phyloP scores from a whole-genome alignment of 2,329 filamentous ascomycete species.

The Stachybotrys echinatus region DNA sequence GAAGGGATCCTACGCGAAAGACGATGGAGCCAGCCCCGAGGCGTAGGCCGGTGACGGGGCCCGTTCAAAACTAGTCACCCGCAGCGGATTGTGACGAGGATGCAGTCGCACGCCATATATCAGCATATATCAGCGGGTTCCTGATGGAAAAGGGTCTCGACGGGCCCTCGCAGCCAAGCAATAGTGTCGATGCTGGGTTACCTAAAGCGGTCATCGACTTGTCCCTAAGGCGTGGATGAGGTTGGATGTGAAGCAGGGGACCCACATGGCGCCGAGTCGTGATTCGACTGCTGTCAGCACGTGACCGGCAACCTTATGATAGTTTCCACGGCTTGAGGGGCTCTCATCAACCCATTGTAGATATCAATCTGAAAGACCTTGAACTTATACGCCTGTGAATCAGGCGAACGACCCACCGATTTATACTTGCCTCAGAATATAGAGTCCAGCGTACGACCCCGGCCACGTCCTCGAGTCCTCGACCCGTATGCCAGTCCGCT shows the following conservation, averaged over 20 bases:
- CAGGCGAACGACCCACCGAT: background rate
- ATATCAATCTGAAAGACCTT: background rate
- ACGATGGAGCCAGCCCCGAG: slow-evolving; percentile 16
- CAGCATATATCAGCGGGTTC: no score
- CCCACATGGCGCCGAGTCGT: slow-evolving; percentile 9
- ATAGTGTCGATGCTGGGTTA: background rate
- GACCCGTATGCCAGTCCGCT: background rate
- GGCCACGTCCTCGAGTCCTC: background rate
- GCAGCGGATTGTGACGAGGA: no score
- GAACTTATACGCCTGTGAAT: background rate
- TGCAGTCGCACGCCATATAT: background rate
- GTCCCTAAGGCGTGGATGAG: background rate
- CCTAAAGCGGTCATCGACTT: background rate
- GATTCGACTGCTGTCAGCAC: slow-evolving; percentile 11
- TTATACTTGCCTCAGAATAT: background rate
- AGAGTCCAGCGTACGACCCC: background rate
- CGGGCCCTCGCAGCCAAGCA: background rate
- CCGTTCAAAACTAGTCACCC: no score
- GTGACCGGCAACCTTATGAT: slow-evolving; percentile 13
- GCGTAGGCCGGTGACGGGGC: no score
- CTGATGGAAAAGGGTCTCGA: background rate
- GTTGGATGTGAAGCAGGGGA: background rate
- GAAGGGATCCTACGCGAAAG: slow-evolving; percentile 55
- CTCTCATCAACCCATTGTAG: slow-evolving; percentile 6
- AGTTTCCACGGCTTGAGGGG: slow-evolving; percentile 14